A percentile compares a stretch with the other conserved stretches of the same genome.
These are phyloP conservation scores for Ophiocordyceps camponoti-saundersi DNA, from an alignment of 2,329 filamentous ascomycete species.

Conservation along the genomic window DNA sequence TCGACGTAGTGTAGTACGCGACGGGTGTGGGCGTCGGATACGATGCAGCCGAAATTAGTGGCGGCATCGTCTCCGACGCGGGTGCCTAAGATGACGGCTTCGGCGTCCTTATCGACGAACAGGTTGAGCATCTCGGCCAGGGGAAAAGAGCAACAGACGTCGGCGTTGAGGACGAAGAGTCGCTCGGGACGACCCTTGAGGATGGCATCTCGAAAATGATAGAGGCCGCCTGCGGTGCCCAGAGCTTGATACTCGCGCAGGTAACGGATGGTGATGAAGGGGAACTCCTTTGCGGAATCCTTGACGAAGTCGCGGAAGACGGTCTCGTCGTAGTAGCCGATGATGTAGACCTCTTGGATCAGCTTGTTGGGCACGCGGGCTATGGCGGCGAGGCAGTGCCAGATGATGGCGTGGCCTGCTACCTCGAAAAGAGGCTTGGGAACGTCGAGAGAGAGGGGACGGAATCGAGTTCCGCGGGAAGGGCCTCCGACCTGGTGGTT, in stretches of 20 bases:
- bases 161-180: constrained; percentile 94
- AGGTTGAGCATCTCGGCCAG: constrained; percentile 88
- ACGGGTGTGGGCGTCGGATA: constrained; percentile 82
- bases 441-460: constrained; percentile 85
- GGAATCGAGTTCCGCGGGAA: constrained; percentile 87
- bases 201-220: constrained; percentile 98
- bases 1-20: constrained; percentile 97
- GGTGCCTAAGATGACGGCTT: constrained; percentile 91
- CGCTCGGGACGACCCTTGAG: constrained; percentile 88
- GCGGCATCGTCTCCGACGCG: constrained; percentile 81
- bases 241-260: constrained; percentile 93
- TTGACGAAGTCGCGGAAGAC: constrained; percentile 98
- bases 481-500: constrained; percentile 71
- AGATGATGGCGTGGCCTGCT: constrained; percentile 94
- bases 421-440: constrained; percentile 99
- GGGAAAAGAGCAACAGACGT: constrained; percentile 97
- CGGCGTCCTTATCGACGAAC: constrained; percentile 87
- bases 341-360: constrained; percentile 91
- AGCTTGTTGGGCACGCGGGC: constrained; percentile 63
- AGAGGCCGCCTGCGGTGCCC: constrained; percentile 88
- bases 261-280: constrained; percentile 75
- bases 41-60: constrained; percentile 94
- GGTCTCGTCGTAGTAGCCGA: constrained; percentile 95
- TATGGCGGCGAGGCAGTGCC: constrained; percentile 88
- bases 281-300: constrained; percentile 69